Evolutionary conservation across 495 filamentous ascomycete species (phyloP).

Genomic region (Lophiostoma macrostomum): DNA sequence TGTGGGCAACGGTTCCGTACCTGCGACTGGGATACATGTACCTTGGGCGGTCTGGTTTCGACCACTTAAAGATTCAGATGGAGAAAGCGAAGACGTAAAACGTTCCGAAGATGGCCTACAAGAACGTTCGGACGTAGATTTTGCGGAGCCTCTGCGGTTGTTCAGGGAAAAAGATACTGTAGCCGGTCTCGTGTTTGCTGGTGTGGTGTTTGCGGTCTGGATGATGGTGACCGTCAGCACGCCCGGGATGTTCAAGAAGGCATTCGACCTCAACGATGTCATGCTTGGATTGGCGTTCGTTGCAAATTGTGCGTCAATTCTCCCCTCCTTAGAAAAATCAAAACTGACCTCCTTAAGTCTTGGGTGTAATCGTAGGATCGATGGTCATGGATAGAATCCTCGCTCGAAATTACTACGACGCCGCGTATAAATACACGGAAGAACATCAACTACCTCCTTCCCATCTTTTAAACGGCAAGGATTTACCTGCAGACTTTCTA

Average conservation of each 20-base stretch:
- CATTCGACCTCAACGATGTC: constrained; percentile 38
- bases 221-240: constrained; percentile 51
- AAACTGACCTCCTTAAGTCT: not conserved
- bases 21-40: constrained; percentile 11
- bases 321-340: not conserved
- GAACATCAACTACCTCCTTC: not conserved
- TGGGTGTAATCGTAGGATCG: constrained; percentile 6
- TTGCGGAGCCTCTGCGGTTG: constrained; percentile 40
- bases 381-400: constrained; percentile 4
- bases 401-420: not conserved
- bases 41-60: too few species aligned
- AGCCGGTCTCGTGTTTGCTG: constrained; percentile 45
- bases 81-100: too few species aligned
- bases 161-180: constrained; percentile 48
- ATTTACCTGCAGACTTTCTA: constrained; percentile 6
- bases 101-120: too few species aligned
- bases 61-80: too few species aligned
- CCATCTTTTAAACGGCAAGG: not conserved
- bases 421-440: not conserved
- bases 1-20: constrained; percentile 17
- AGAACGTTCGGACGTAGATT: not conserved
- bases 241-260: constrained; percentile 39
- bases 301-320: constrained; percentile 37
- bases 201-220: constrained; percentile 49
- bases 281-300: constrained; percentile 46